A percentile compares a stretch with the other conserved stretches of the same genome.
phyloP scores from a whole-genome alignment of 1,284 basidiomycete species.

The Tetrapyrgos nigripes region DNA sequence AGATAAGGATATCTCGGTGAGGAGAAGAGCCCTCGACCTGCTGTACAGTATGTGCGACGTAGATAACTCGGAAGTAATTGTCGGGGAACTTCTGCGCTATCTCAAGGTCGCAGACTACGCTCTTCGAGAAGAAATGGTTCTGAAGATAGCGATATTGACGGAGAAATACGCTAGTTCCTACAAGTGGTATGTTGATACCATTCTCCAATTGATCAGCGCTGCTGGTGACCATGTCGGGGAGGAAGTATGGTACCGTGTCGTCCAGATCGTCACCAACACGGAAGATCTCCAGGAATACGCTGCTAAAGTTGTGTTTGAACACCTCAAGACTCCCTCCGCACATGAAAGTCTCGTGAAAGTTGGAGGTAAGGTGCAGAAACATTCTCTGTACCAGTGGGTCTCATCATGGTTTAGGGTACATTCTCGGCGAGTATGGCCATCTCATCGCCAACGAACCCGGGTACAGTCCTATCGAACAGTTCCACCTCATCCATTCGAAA shows the following conservation, averaged over 20 bases:
- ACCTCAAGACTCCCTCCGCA: conserved; percentile 87
- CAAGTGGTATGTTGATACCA: conserved; percentile 97
- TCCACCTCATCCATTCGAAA: conserved; percentile 93
- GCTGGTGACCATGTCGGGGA: conserved; percentile 99
- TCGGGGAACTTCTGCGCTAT: conserved; percentile 93
- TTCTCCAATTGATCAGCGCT: conserved; percentile 92
- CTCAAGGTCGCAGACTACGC: conserved; percentile 95
- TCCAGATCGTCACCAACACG: conserved; percentile 98
- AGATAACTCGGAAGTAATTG: conserved; percentile 94
- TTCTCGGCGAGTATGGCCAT: conserved; percentile 97
- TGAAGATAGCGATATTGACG: conserved; percentile 98
- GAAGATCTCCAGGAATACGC: conserved; percentile 97
- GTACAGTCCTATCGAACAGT: conserved; percentile 94
- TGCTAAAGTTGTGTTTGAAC: conserved; percentile 91
- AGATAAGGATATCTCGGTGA: conserved; percentile 97
- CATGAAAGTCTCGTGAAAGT: conserved; percentile 99
- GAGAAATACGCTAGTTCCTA: conserved; percentile 96
- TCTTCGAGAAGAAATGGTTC: conserved; percentile 96
- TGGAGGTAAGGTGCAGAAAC: conserved; percentile 64
- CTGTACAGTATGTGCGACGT: conserved; percentile 99
- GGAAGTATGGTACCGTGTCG: conserved; percentile 98
- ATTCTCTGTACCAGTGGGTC: background rate
- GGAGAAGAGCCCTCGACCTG: conserved; percentile 92
- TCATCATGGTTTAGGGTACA: conserved; percentile 70
- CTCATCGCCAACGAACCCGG: conserved; percentile 95